Base-by-base conservation (phyloP, 257 asterid species). In the Solanum rostratum region DNA sequence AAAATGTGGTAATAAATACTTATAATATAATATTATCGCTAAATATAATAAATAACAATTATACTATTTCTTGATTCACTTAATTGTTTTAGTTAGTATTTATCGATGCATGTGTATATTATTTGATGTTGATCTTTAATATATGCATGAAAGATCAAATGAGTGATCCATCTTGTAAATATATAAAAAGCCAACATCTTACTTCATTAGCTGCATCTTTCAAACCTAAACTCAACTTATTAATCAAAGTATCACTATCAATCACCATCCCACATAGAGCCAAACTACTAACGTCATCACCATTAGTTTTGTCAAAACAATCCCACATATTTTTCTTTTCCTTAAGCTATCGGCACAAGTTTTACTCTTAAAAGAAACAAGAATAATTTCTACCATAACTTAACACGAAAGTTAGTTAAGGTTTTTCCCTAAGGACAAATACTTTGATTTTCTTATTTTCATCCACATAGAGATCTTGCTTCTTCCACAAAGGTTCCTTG, bases 401-500 rank as follows among this genome's bases (percentile, higher is more conserved):
- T 83, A 86, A 81, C 89, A 86, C 63, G n/a, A 85, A 91, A 85
- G 88, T 89, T 92, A 83, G 92, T 88, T 88, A 69, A 81, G 24
- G 69, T 76, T 45, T 85, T 84, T 74, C 37, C 50, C 50, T 10
- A 70, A 43, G 79, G 49, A 84, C 10, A 60, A 24, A 33, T 41
- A 52, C 18, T 69, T 33, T 6, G 3, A 24, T 37, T 43, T 10
- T 18, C 18, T 41, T 12, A 22, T 59, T 22, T 60, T 59, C 84
- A 81, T 43, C 53, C 45, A 81, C 27, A 69, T 6, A 57, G 76
- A 37, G 33, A 85, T 18, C 80, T 89, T 91, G 93, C 91, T 91
- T 89, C 82, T 88, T 84, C 84, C 80, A 86, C 79, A 78, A 70
- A 87, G 94, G 90, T 87, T 90, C 87, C 87, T 89, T 88, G 92